Evolutionary conservation across 179 eudicot species (phyloP).

Genomic region (Silene vulgaris): DNA sequence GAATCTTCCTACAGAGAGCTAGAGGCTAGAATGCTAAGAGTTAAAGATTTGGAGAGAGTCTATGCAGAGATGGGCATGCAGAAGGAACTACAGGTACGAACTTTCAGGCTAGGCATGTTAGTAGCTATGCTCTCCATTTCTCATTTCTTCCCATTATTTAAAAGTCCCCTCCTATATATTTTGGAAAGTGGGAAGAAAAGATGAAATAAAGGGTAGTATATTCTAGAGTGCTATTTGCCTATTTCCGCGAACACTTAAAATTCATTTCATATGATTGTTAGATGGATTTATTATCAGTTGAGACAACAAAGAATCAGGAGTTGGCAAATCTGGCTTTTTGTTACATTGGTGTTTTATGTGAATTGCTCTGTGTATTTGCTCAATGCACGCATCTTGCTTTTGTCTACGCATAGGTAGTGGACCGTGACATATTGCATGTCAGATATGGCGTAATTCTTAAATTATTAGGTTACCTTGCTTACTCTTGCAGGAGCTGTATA

Average conservation of each 20-base stretch:
- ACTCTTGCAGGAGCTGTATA: background rate
- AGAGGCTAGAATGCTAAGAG: conserved; percentile 61
- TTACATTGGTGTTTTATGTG: background rate
- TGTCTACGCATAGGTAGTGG: too few species aligned
- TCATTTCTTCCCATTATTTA: too few species aligned
- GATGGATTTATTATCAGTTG: background rate
- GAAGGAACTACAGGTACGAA: conserved; percentile 71
- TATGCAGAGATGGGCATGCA: conserved; percentile 69
- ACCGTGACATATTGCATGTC: too few species aligned
- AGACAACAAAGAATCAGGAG: background rate
- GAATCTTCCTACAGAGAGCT: conserved; percentile 64
- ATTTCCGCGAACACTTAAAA: background rate
- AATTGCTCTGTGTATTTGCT: too few species aligned
- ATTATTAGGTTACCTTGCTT: too few species aligned
- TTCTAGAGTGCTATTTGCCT: background rate
- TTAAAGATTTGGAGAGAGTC: conserved; percentile 53
- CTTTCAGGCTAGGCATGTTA: background rate
- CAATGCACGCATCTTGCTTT: too few species aligned
- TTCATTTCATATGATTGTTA: background rate
- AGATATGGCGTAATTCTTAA: too few species aligned
- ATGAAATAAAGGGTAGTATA: background rate
- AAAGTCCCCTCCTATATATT: too few species aligned
- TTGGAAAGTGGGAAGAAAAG: too few species aligned
- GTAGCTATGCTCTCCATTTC: too few species aligned
- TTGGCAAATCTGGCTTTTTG: background rate